These are phyloP conservation scores for Leccinellum luteum DNA, from an alignment of 768 basidiomycete species.

Conservation along the genomic window DNA sequence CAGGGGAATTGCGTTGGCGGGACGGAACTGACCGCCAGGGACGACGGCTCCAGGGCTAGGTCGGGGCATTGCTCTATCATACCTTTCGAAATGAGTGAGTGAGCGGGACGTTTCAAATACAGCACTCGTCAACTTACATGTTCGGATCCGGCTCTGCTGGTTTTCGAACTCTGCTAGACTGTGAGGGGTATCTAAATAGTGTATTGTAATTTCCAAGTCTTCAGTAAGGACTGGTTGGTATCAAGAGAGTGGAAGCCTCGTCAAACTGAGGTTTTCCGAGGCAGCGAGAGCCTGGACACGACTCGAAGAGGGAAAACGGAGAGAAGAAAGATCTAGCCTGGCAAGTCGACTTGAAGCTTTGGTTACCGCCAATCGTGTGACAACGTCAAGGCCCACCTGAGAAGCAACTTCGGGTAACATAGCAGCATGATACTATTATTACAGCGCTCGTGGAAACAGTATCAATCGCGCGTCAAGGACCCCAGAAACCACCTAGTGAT, in stretches of 20 bases:
- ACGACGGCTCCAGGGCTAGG: slow-evolving; percentile 56
- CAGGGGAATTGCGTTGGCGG: slow-evolving; percentile 41
- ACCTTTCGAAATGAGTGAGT: slow-evolving; percentile 39
- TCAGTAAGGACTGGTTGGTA: slow-evolving; percentile 10
- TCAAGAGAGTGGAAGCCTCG: slow-evolving; percentile 33
- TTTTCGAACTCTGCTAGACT: slow-evolving; percentile 35
- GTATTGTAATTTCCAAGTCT: slow-evolving; percentile 2
- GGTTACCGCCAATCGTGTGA: slow-evolving; percentile 23
- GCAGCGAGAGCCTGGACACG: slow-evolving; percentile 19
- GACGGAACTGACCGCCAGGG: slow-evolving; percentile 31
- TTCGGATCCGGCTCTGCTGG: slow-evolving; percentile 51
- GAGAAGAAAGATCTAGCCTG: slow-evolving; percentile 1
- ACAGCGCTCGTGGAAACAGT: background rate
- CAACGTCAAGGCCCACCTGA: slow-evolving; percentile 2
- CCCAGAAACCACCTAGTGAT: too few relatives aligned
- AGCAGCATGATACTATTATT: background rate
- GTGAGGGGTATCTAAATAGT: slow-evolving; percentile 30
- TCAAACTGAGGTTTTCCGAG: slow-evolving; percentile 17
- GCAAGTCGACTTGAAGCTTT: background rate
- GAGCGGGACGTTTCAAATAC: slow-evolving; percentile 2
- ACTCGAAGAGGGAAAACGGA: slow-evolving; percentile 6
- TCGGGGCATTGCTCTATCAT: slow-evolving; percentile 54
- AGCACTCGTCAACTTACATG: slow-evolving; percentile 48
- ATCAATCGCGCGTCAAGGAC: too few relatives aligned
- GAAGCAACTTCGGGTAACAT: slow-evolving; percentile 19